Percentiles rank a stretch among this genome's conserved stretches.
Conservation (phyloP, 1,284 basidiomycete genomes). For the Gomphus bonarii region DNA sequence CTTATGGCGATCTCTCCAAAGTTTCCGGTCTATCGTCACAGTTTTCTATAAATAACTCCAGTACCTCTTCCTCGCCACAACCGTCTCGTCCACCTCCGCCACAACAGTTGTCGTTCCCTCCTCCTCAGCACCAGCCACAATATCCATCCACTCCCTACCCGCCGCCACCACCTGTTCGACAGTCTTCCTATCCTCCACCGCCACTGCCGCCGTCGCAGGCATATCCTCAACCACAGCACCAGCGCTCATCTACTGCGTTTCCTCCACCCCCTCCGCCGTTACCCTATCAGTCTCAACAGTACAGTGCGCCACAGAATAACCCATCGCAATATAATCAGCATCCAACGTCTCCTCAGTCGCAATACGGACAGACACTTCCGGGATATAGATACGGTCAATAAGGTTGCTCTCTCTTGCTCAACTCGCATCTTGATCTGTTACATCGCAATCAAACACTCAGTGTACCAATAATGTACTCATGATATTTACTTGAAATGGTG, state of each 20-base stretch:
- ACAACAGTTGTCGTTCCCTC: slow-evolving; percentile 15
- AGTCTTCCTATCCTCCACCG: slow-evolving; percentile 14
- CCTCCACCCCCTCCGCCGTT: slow-evolving; percentile 13
- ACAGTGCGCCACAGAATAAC: slow-evolving; percentile 10
- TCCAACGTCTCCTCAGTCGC: slow-evolving; percentile 6
- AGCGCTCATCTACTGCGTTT: slow-evolving; percentile 8
- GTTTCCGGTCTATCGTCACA: slow-evolving; percentile 10
- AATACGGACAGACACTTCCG: slow-evolving; percentile 6
- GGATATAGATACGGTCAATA: slow-evolving; percentile 8
- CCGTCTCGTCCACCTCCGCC: slow-evolving; percentile 16
- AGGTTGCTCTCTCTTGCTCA: not conserved
- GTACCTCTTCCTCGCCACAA: slow-evolving; percentile 17
- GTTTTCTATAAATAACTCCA: slow-evolving; percentile 11
- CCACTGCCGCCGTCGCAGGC: slow-evolving; percentile 14
- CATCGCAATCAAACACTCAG: too few species aligned
- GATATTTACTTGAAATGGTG: not conserved
- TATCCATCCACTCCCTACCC: slow-evolving; percentile 15
- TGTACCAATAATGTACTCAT: not conserved
- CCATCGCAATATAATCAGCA: not conserved
- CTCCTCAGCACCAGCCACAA: slow-evolving; percentile 18
- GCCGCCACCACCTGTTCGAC: slow-evolving; percentile 15
- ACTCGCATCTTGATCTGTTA: too few species aligned
- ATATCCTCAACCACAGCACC: slow-evolving; percentile 8
- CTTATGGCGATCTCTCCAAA: slow-evolving; percentile 9
- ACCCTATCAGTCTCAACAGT: slow-evolving; percentile 15